These are phyloP conservation scores for Aspergillus aculeatus DNA, from an alignment of 2,329 filamentous ascomycete genomes.

Conservation along the genomic window DNA sequence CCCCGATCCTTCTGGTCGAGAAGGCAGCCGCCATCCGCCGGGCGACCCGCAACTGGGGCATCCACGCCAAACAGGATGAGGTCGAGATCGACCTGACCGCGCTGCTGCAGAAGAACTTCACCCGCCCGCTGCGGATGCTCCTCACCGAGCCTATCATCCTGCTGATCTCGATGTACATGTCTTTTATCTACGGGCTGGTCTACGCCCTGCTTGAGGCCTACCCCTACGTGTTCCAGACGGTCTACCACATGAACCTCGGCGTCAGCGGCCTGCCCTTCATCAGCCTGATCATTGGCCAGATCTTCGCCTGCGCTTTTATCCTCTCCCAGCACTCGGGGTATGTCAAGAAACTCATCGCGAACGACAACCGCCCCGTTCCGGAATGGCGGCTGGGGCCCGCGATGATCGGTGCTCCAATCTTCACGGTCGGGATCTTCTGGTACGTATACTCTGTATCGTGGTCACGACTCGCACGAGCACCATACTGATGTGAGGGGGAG, in stretches of 20 bases:
- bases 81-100: conserved; percentile 49
- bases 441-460: background rate
- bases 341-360: conserved; percentile 65
- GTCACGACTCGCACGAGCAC: too few species aligned
- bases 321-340: conserved; percentile 66
- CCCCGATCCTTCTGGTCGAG: conserved; percentile 51
- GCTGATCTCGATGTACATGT: conserved; percentile 34
- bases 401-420: conserved; percentile 52
- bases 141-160: conserved; percentile 40
- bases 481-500: background rate
- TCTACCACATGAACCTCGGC: conserved; percentile 68
- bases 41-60: conserved; percentile 55
- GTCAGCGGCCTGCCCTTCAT: conserved; percentile 79
- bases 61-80: conserved; percentile 53
- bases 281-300: conserved; percentile 72
- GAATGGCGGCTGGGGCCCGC: conserved; percentile 57
- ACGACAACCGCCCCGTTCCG: conserved; percentile 57
- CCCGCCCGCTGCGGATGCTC: conserved; percentile 38
- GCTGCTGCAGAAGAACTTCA: conserved; percentile 48
- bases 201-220: conserved; percentile 37
- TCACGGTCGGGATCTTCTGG: conserved; percentile 68
- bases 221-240: conserved; percentile 38
- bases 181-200: conserved; percentile 28
- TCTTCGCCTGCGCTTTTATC: conserved; percentile 66
- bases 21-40: conserved; percentile 53